A percentile compares a stretch with the other conserved stretches of the same genome.
Evolutionary conservation across 257 asterid genomes (phyloP).

Genomic region (Henckelia pumila): DNA sequence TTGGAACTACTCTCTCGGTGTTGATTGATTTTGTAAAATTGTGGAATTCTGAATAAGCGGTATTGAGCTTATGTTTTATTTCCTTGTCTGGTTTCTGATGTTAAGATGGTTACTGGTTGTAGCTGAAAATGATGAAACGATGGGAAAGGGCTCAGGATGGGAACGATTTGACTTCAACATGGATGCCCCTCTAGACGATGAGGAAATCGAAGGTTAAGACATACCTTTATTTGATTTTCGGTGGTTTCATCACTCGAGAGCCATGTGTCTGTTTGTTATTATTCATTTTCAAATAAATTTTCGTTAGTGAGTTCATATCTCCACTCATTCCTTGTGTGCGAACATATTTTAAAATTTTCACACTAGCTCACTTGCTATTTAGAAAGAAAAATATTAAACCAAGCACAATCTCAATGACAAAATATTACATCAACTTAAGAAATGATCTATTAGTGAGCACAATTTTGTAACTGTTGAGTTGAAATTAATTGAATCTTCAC

Average conservation of each 20-base stretch:
- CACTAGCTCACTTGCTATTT: not conserved
- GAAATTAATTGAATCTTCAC: not conserved
- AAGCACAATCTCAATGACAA: not conserved
- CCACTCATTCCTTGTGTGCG: not conserved
- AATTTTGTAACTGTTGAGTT: not conserved
- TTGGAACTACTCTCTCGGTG: not conserved
- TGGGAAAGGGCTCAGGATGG: conserved; percentile 90
- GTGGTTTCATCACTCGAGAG: not conserved
- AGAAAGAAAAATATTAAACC: not conserved
- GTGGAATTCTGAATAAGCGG: not conserved
- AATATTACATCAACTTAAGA: not conserved
- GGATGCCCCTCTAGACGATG: conserved; percentile 95
- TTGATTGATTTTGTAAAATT: not conserved
- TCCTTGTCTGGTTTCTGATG: not conserved
- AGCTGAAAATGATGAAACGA: conserved; percentile 78
- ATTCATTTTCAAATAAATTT: too few relatives aligned
- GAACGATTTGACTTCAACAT: conserved; percentile 84
- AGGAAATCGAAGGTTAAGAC: conserved; percentile 75
- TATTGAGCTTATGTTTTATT: conserved; percentile 13
- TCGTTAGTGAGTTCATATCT: not conserved
- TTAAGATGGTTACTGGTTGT: conserved; percentile 25
- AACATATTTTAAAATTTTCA: too few relatives aligned
- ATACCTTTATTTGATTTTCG: conserved; percentile 3
- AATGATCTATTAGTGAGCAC: not conserved
- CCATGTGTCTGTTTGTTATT: not conserved